Percentiles rank a stretch among this genome's conserved stretches.
Conservation (phyloP, 208 protist genomes). For the Blastocrithidia nonstop region DNA sequence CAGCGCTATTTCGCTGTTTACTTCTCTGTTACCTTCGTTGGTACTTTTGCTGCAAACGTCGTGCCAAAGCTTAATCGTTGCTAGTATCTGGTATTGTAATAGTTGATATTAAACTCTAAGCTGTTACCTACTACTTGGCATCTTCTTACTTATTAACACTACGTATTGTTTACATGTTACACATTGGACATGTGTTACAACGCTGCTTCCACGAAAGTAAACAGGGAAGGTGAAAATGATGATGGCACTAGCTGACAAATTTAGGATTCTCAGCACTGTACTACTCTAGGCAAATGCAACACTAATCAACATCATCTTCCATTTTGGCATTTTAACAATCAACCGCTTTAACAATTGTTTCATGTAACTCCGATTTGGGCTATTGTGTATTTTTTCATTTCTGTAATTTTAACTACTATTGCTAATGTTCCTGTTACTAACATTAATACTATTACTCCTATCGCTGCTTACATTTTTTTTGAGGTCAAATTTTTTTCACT, state of each 20-base stretch:
- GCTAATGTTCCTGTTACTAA: background rate
- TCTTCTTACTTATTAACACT: conserved; percentile 16
- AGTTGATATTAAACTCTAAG: too few relatives aligned
- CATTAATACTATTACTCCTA: background rate
- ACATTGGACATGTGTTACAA: conserved; percentile 61
- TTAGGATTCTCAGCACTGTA: conserved; percentile 51
- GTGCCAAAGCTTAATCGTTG: conserved; percentile 14
- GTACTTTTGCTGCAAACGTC: conserved; percentile 15
- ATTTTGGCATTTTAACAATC: too few relatives aligned
- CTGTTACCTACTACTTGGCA: background rate
- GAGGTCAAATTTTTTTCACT: too few relatives aligned
- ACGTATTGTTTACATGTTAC: conserved; percentile 30
- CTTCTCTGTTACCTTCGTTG: conserved; percentile 6
- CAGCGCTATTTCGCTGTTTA: background rate
- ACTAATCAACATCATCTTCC: conserved; percentile 30
- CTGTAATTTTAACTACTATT: background rate
- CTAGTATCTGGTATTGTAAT: conserved; percentile 1
- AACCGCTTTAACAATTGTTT: too few relatives aligned
- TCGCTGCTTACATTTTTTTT: background rate
- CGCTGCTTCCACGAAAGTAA: conserved; percentile 67
- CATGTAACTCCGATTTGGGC: too few relatives aligned
- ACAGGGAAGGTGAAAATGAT: conserved; percentile 61
- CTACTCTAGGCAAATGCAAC: conserved; percentile 62
- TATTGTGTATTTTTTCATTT: background rate
- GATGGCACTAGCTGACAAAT: conserved; percentile 27